Base-by-base conservation (phyloP, 371 early-diverging fungal genomes). In the Parasitella parasitica region DNA sequence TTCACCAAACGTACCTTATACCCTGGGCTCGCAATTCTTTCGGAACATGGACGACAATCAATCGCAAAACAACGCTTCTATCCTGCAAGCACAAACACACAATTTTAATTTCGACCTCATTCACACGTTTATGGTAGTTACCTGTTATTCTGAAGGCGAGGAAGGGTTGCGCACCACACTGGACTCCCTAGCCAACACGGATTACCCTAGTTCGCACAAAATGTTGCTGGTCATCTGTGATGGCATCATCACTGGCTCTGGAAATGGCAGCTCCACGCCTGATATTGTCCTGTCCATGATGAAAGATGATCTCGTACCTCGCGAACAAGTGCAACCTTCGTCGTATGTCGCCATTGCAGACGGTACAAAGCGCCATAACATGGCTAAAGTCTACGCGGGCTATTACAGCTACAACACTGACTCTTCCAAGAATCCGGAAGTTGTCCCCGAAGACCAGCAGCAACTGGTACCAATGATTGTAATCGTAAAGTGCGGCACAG, bases 321-420 rank as follows among this genome's bases (percentile, higher is more conserved):
- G 77, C 0, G 83, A 81, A 27, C 72, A 77, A 34, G 86, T 86
- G 52, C 74, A 78, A 32, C 77, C 89, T 16, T 73, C 86, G 32
- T 81, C 85, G 22, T 98, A 97, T 76, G 83, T 95, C 5, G 90
- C 97, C 15, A 89, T 97, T 57, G 93, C 94, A 0, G 85, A 91
- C 59, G 98, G 97, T 7, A 64, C 74, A 28, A 91, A 89, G 73
- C 89, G 93, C 34, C 88, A 91, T 67, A 98, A 98, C 70, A 90
- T 90, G 89, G 97, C 95, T 39, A 89, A 88, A 64, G 88, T 94
- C 6, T 86, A 92, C 72, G 82, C 91, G n/a, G 95, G 94, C 4
- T 86, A 81, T 60, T 95, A 95, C 63, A 60, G 73, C 16, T 82
- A 85, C 37, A 81, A 71, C 54, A 81, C 82, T 3, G 74, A 77